Conservation (phyloP, 805 yeast genomes). For the Lipomyces starkeyi region DNA sequence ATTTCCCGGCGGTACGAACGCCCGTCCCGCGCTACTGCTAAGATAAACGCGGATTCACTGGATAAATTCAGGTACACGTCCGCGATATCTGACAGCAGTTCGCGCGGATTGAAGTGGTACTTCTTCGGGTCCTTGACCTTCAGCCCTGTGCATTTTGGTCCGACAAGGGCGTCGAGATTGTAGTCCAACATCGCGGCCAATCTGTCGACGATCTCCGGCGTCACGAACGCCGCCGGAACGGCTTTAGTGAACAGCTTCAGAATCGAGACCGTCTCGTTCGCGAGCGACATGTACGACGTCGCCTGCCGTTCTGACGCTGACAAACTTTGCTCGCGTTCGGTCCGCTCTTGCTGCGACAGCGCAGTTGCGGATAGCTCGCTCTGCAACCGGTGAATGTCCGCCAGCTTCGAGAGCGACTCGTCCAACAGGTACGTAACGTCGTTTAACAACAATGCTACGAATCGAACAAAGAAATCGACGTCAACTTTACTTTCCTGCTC, state of each 20-base stretch:
- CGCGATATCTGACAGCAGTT: conserved; percentile 68
- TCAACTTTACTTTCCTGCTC: conserved; percentile 67
- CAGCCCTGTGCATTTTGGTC: conserved; percentile 89
- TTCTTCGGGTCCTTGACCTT: conserved; percentile 84
- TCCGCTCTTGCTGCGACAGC: conserved; percentile 37
- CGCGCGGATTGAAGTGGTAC: conserved; percentile 82
- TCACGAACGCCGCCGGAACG: conserved; percentile 83
- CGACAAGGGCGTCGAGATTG: conserved; percentile 89
- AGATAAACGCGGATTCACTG: conserved; percentile 65
- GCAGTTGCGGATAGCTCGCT: conserved; percentile 54
- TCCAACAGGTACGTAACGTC: conserved; percentile 91
- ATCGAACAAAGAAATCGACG: conserved; percentile 85
- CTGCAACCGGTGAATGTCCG: conserved; percentile 77
- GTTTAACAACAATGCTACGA: conserved; percentile 92
- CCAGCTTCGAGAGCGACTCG: conserved; percentile 82
- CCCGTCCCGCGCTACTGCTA: conserved; percentile 88
- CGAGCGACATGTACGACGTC: conserved; percentile 77
- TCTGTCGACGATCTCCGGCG: conserved; percentile 90
- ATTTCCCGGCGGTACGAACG: conserved; percentile 76
- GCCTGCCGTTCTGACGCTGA: conserved; percentile 75
- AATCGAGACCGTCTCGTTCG: conserved; percentile 79
- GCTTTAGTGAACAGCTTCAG: conserved; percentile 83
- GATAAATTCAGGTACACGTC: conserved; percentile 78
- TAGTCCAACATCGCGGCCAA: conserved; percentile 95
- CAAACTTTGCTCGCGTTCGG: conserved; percentile 61